A percentile compares a stretch with the other conserved stretches of the same genome.
These are phyloP conservation scores for Xerocomellus chrysenteron DNA, from an alignment of 768 basidiomycete species.

Conservation along the genomic window DNA sequence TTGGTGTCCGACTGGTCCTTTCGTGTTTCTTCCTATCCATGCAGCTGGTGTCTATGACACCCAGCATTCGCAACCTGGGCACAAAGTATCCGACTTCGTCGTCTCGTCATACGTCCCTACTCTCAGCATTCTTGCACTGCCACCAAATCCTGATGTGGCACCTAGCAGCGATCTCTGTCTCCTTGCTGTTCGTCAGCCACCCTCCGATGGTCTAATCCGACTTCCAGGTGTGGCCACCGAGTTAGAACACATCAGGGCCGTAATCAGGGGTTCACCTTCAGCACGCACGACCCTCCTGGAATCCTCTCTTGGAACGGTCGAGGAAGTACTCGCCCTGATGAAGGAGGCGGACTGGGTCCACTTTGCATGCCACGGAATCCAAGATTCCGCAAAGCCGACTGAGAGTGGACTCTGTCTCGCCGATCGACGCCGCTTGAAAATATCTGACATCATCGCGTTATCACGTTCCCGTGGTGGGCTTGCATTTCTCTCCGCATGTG, in stretches of 20 bases:
- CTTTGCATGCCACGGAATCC: not conserved
- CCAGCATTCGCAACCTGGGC: too few species aligned
- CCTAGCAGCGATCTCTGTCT: too few species aligned
- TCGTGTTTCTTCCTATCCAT: too few species aligned
- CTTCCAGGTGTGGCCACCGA: slow-evolving; percentile 7
- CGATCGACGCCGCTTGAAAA: not conserved
- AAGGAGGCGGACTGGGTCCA: too few species aligned
- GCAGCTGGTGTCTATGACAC: too few species aligned
- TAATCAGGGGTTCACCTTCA: not conserved
- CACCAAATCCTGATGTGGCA: too few species aligned
- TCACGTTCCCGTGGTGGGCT: slow-evolving; percentile 24
- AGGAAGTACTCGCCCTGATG: not conserved
- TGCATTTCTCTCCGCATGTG: slow-evolving; percentile 46
- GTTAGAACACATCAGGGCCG: slow-evolving; percentile 22
- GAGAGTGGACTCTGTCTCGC: not conserved
- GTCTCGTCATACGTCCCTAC: too few species aligned
- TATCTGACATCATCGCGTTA: not conserved
- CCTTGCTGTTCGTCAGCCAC: too few species aligned
- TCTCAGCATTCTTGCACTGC: too few species aligned
- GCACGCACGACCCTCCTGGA: not conserved
- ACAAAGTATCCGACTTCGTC: too few species aligned
- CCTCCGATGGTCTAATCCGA: not conserved
- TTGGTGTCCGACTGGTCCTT: too few species aligned
- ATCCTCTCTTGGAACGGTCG: not conserved
- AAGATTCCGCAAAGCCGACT: not conserved